A percentile compares a stretch with the other conserved stretches of the same genome.
Conservation (phyloP, 177 flowering plant genomes). For the Vitis hybrid region DNA sequence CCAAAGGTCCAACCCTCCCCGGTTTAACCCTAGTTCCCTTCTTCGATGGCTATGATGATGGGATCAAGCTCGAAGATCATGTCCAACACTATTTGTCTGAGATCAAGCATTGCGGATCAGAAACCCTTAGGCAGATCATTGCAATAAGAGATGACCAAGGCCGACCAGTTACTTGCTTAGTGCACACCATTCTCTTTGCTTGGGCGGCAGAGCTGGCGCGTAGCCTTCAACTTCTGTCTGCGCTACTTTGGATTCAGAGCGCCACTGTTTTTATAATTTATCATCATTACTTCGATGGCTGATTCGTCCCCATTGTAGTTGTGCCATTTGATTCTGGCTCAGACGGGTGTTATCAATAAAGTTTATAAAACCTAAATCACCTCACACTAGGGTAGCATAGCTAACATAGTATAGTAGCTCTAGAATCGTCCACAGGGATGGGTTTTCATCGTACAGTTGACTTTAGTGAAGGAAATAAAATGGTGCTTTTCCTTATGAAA, state of each 20-base stretch:
- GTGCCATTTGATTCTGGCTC: too few species aligned
- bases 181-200: conserved; percentile 32
- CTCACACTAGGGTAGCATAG: too few species aligned
- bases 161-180: conserved; percentile 30
- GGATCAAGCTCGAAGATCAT: conserved; percentile 4
- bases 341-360: too few species aligned
- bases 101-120: conserved; percentile 19
- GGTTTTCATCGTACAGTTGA: too few species aligned
- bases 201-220: conserved; percentile 49
- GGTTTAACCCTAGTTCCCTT: conserved; percentile 17
- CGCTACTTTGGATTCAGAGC: conserved; percentile 48
- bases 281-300: conserved; percentile 39
- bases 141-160: neutral
- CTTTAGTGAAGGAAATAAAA: too few species aligned
- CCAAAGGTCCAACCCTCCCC: neutral
- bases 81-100: conserved; percentile 1
- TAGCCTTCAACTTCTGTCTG: conserved; percentile 33
- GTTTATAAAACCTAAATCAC: too few species aligned
- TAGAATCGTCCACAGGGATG: too few species aligned
- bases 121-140: conserved; percentile 19
- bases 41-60: conserved; percentile 33
- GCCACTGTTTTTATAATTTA: conserved; percentile 44
- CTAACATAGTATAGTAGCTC: too few species aligned
- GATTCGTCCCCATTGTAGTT: too few species aligned
- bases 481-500: too few species aligned